phyloP scores from a whole-genome alignment of 1,284 basidiomycete genomes.

The Rhodotorula sp. region DNA sequence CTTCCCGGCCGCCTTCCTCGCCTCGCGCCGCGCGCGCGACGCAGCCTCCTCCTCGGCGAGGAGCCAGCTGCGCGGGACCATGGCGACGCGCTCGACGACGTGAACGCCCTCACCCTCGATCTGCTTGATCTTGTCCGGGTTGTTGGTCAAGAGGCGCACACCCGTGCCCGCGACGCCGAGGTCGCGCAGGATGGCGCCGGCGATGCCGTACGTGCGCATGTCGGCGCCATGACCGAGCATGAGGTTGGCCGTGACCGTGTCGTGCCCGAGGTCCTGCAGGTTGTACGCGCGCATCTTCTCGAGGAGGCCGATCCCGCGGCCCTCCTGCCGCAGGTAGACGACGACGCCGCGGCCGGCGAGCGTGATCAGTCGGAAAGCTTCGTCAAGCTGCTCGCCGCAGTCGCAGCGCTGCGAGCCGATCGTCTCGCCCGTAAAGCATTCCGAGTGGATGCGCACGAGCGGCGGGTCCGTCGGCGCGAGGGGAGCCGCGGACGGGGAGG shows the following conservation, averaged over 20 bases:
- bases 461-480: slow-evolving; percentile 56
- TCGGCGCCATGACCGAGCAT: slow-evolving; percentile 94
- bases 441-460: slow-evolving; percentile 92
- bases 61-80: slow-evolving; percentile 91
- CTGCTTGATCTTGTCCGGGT: slow-evolving; percentile 93
- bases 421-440: slow-evolving; percentile 98
- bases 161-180: slow-evolving; percentile 67
- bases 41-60: slow-evolving; percentile 41
- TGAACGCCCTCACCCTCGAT: slow-evolving; percentile 78
- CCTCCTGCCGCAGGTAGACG: slow-evolving; percentile 96
- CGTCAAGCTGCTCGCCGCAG: slow-evolving; percentile 97
- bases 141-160: slow-evolving; percentile 89
- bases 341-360: slow-evolving; percentile 84
- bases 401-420: slow-evolving; percentile 98
- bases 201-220: slow-evolving; percentile 89
- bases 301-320: slow-evolving; percentile 93
- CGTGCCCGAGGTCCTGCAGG: slow-evolving; percentile 94
- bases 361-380: slow-evolving; percentile 89
- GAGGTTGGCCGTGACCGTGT: slow-evolving; percentile 95
- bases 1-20: not conserved
- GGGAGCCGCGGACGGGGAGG: not conserved
- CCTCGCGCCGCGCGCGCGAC: slow-evolving; percentile 12
- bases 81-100: slow-evolving; percentile 82
- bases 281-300: slow-evolving; percentile 99
- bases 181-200: slow-evolving; percentile 84